Base-by-base conservation (phyloP, 164 flowering plant genomes). In the Liquidambar formosana region DNA sequence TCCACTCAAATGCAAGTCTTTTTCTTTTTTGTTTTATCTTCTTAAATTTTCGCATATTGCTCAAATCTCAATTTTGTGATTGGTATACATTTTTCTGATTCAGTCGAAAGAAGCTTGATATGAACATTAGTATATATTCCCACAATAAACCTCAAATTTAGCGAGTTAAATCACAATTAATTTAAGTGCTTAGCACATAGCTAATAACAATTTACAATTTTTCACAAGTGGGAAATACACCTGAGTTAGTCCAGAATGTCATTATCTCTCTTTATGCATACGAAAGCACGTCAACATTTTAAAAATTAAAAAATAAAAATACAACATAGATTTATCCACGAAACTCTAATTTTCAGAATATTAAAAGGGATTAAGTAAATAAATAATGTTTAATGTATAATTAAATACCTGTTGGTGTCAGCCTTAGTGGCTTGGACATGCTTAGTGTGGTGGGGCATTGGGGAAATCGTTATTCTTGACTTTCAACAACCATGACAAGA, bases 401-500 rank as follows among this genome's bases (percentile, higher is more conserved):
- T 14, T 23, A 19, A 41, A 68, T 27, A 45, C 59, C 18, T 10
- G 47, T 46, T 45, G 33, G 0, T 58, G 61, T 64, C 41, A 58
- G 26, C 61, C 51, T 70, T 38, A 13, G 43, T 71, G 61, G 66
- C 60, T 68, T 61, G 53, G 41, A 65, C 14, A 45, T 53, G 64
- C 60, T 49, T 38, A 0, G 23, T 38, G 19, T 71, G 38, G 64
- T 66, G 73, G 71, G 53, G 62, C 78, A 21, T 78, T 28, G 76
- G 67, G 51, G 19, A 28, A 72, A 72, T 58, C 78, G 76, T 47
- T 69, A 19, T 11, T 53, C 19, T 61, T 64, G 56, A n/a, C 25
- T 15, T 33, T 48, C 38, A 74, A 44, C 49, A 48, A 11, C 61
- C 61, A 61, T 64, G 81, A 68, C 81, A 75, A 57, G 61, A 62